Evolutionary conservation across 2,329 filamentous ascomycete genomes (phyloP), one percentile per base, ranked within the genome.

Genomic region (Alternaria infectoria): DNA sequence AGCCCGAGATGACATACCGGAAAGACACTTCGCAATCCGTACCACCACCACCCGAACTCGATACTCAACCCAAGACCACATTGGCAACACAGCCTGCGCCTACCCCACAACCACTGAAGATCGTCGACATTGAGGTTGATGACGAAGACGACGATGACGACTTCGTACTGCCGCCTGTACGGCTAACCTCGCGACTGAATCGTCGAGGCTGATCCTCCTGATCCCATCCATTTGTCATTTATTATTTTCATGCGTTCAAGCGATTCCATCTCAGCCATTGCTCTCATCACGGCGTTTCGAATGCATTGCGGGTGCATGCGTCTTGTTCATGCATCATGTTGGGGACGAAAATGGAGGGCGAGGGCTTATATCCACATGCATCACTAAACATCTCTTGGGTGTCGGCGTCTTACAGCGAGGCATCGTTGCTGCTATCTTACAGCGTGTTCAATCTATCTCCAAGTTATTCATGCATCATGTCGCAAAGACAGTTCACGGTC

Each of bases 161-260:
- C 25, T 79, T 79, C 46, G 71, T 76, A n/a, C 73, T 80, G 73
- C 77, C 78, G 11, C 76, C 78, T 23, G 69, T 80, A 17, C 74
- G 78, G 30, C 61, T 80, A 44, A 80, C 76, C 10, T 79, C 78
- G 12, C 75, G 76, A 12, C 68, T 69, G 47, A 61, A 61, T 43
- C 58, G 61, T 21, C 62, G 62, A 32, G 72, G 61, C 57, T 69
- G 43, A 57, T 3, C 15, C 40, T 45, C 49, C 50, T 21, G 12
- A 54, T 51, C 43, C 55, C 17, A 52, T 64, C 30, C 61, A 51
- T 61, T 32, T 28, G 25, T 63, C 46, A 46, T 64, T 57, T 64
- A 3, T 57, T 64, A 3, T 10, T 46, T 64, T 13, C 69, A 46
- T 71, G 74, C 75, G 69, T 77, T 78, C 68, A 56, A 78, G 77